Conservation (phyloP, 2,329 filamentous ascomycete species). For the Tricladium varicosporioides region DNA sequence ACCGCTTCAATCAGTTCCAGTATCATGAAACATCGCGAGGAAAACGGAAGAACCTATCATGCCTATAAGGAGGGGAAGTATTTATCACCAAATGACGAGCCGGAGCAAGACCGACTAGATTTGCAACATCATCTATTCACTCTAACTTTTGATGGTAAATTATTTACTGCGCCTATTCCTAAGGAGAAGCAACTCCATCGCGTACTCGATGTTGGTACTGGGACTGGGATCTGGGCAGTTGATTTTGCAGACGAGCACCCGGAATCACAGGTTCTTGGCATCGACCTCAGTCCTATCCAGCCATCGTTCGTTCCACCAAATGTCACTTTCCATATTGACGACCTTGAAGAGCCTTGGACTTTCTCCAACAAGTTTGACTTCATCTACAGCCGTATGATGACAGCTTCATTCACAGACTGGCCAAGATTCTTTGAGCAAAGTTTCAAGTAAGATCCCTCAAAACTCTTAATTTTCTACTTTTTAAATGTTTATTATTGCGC, state of each 20-base stretch:
- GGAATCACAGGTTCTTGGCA: slow-evolving; percentile 23
- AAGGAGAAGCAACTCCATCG: background rate
- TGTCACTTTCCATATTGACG: slow-evolving; percentile 61
- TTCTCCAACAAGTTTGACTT: slow-evolving; percentile 54
- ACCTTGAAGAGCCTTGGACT: slow-evolving; percentile 51
- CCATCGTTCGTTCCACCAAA: slow-evolving; percentile 45
- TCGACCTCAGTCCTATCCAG: slow-evolving; percentile 30
- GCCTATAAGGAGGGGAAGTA: slow-evolving; percentile 6
- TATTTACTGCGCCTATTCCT: slow-evolving; percentile 5
- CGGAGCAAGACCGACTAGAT: slow-evolving; percentile 40
- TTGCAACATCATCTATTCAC: slow-evolving; percentile 16
- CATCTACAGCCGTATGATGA: slow-evolving; percentile 49
- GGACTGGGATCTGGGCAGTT: slow-evolving; percentile 12
- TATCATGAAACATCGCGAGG: slow-evolving; percentile 10
- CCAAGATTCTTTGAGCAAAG: slow-evolving; percentile 14
- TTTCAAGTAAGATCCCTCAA: slow-evolving; percentile 10
- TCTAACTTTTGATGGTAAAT: slow-evolving; percentile 10
- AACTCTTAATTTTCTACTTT: background rate
- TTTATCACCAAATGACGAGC: slow-evolving; percentile 34
- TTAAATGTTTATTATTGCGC: no score
- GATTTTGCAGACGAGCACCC: slow-evolving; percentile 27
- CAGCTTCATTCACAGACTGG: slow-evolving; percentile 16
- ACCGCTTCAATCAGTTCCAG: slow-evolving; percentile 2
- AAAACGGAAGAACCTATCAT: slow-evolving; percentile 16
- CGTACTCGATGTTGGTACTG: background rate